A percentile compares a stretch with the other conserved stretches of the same genome.
Conservation (phyloP, 1,284 basidiomycete species). For the Takashimella tepidaria region DNA sequence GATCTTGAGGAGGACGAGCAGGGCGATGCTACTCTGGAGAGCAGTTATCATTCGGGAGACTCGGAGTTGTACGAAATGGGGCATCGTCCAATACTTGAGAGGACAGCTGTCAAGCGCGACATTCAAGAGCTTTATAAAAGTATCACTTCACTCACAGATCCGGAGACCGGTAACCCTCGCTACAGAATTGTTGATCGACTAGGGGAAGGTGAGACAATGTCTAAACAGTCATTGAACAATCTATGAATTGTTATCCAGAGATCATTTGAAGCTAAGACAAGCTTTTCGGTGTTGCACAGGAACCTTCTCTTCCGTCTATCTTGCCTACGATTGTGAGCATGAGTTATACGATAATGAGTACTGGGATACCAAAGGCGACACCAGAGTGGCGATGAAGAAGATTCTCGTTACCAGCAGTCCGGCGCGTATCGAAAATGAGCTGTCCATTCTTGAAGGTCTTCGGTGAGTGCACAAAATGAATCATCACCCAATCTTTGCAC, state of each 20-base stretch:
- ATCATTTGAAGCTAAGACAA: background rate
- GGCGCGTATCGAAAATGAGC: conserved; percentile 86
- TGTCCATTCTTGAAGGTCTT: conserved; percentile 80
- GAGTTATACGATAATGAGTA: conserved; percentile 71
- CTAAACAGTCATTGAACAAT: too few species aligned
- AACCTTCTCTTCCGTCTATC: conserved; percentile 98
- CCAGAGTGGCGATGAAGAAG: conserved; percentile 87
- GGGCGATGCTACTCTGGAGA: conserved; percentile 15
- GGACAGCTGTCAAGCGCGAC: conserved; percentile 67
- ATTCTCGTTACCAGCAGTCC: conserved; percentile 97
- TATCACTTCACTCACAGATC: background rate
- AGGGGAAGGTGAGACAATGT: conserved; percentile 60
- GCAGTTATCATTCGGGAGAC: conserved; percentile 43
- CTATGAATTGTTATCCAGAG: too few species aligned
- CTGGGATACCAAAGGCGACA: conserved; percentile 60
- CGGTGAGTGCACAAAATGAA: conserved; percentile 30
- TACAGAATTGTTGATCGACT: conserved; percentile 86
- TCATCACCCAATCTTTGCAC: background rate
- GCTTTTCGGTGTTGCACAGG: conserved; percentile 50
- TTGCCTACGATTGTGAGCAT: conserved; percentile 77
- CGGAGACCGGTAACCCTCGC: conserved; percentile 28
- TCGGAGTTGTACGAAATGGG: conserved; percentile 45
- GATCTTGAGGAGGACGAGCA: conserved; percentile 13
- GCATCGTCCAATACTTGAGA: conserved; percentile 58
- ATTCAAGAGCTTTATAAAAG: conserved; percentile 55